Evolutionary conservation across 169 alveolate species (phyloP), one percentile per base, ranked within the genome.

Genomic region (Eimeria acervulina): DNA sequence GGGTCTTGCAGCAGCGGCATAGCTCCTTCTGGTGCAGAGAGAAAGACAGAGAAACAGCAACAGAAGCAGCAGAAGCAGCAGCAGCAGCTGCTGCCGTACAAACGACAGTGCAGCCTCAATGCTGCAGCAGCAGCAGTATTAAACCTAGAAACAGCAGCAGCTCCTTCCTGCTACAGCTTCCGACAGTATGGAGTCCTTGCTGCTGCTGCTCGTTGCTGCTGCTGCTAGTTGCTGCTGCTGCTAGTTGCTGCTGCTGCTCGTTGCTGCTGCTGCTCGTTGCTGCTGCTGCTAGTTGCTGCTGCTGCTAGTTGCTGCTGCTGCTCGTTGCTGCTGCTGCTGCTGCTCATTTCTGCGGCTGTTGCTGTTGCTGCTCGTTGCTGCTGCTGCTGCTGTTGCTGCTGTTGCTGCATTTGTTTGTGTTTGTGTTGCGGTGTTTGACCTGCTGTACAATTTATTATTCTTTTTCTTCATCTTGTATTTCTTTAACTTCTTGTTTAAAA

Each of bases 71-170:
- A 66, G 36, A 6, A 10, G 78, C 78, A 66, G 78, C 78, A 28
- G 78, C 78, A 66, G 40, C 78, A 8, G 36, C 78, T n/a, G 40
- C 78, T 23, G 78, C 78, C 78, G 15, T 66, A 8, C 78, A 66
- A 66, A 17, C 28, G 78, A 28, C 40, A 66, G 78, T 66, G 78
- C 78, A n/a, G 78, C 36, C 4, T 66, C 12, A 17, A 66, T 66
- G 78, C 78, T 7, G 78, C 78, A 23, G 78, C 78, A n/a, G 78
- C 78, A 23, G 28, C 78, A 66, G 21, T 66, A 28, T 28, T 66
- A n/a, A 23, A 66, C 21, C 5, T 10, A n/a, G 78, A 28, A 6
- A 66, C 78, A 47, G 55, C 55, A 47, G 55, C 55, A 47, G 5
- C 55, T 47, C 55, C 55, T 47, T 47, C 55, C 12, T 66, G 78